Evolutionary conservation across 2,329 filamentous ascomycete genomes (phyloP), one percentile per base, ranked within the genome.

Genomic region (Fusarium verticillioides): DNA sequence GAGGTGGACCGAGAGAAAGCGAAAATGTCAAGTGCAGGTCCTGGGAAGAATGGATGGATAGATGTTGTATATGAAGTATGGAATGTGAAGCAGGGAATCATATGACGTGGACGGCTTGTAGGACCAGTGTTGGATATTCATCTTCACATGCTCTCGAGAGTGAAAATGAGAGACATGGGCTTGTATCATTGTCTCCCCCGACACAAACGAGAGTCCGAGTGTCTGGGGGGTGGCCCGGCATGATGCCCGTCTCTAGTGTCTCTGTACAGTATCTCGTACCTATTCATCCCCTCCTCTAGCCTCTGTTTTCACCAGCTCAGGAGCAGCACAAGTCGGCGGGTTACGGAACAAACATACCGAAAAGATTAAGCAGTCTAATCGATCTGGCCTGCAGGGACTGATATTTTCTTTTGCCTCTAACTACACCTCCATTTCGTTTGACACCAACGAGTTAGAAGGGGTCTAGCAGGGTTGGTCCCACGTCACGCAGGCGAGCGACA

Each of bases 71-170:
- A 42, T 32, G n/a, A 13, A 34, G 26, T 39, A 43, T 21, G 32
- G 50, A 50, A 69, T 43, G 60, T 54, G 54, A 53, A 60, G 46
- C 42, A 42, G 57, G 40, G 30, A 30, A 67, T 73, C 72, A 70
- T 65, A 74, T 75, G 72, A 74, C 72, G 60, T 44, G 64, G 58
- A 54, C 60, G 39, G 39, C 37, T 56, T 57, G 40, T 66, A 56
- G 58, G 36, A 65, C 60, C 66, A 62, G 56, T 37, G n/a, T 53
- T 52, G n/a, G n/a, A 65, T 50, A 63, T 60, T 39, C 44, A 47
- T 49, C 47, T 74, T 69, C 71, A 72, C 71, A 74, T 70, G 66
- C 47, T 57, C 54, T 36, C 34, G 13, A 53, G 40, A 59, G 43
- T 59, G 26, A 34, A 23, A 34, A 50, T 43, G 54, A 60, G 42